Percentiles rank a stretch among this genome's conserved stretches.
These are phyloP conservation scores for Trichoderma polysporum DNA, from an alignment of 2,329 filamentous ascomycete genomes.

Conservation along the genomic window DNA sequence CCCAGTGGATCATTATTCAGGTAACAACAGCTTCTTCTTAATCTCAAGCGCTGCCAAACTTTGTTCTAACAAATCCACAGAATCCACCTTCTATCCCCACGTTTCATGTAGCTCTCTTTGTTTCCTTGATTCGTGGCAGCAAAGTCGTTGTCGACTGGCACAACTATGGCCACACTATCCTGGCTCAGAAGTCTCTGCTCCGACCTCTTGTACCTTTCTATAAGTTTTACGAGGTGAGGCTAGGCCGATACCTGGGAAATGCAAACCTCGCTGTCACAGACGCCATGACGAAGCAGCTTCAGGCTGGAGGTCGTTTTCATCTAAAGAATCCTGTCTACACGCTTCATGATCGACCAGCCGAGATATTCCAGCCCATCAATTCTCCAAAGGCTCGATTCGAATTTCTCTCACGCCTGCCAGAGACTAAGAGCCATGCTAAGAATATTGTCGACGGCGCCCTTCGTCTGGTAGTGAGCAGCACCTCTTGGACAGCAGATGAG, in stretches of 20 bases:
- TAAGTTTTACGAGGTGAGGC: constrained; percentile 70
- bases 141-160: constrained; percentile 94
- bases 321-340: constrained; percentile 66
- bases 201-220: constrained; percentile 80
- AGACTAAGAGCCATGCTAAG: constrained; percentile 60
- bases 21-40: constrained; percentile 38
- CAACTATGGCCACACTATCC: constrained; percentile 95
- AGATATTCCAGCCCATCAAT: constrained; percentile 72
- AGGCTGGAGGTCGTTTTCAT: constrained; percentile 56
- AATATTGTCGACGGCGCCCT: constrained; percentile 58
- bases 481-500: constrained; percentile 96
- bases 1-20: constrained; percentile 83
- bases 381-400: constrained; percentile 45
- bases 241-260: constrained; percentile 65
- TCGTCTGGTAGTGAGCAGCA: constrained; percentile 82
- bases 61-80: constrained; percentile 40
- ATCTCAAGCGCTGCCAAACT: neutral
- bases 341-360: constrained; percentile 82
- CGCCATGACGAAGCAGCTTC: constrained; percentile 78
- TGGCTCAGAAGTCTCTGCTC: constrained; percentile 60
- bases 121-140: constrained; percentile 75
- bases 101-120: constrained; percentile 69
- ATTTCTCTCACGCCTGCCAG: constrained; percentile 65
- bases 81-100: constrained; percentile 96
- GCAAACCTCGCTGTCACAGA: constrained; percentile 85